These are phyloP conservation scores for Manihot esculenta DNA, from an alignment of 441 rosid species.

Conservation along the genomic window DNA sequence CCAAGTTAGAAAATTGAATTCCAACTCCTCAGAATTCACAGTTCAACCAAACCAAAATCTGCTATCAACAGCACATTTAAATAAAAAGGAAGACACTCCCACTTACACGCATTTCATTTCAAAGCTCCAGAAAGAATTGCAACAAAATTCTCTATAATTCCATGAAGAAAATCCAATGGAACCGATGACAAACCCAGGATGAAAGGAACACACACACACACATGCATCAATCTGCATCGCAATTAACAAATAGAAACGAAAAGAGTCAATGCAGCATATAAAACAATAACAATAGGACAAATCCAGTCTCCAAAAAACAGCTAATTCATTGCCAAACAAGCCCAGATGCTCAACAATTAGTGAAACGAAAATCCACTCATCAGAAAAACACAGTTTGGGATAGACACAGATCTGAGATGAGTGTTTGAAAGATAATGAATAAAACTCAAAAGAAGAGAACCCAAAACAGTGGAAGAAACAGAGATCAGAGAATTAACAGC, in stretches of 20 bases:
- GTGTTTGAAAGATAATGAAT: not conserved
- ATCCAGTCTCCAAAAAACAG: not conserved
- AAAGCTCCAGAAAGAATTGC: conserved; percentile 20
- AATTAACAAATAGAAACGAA: not conserved
- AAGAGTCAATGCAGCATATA: conserved; percentile 2
- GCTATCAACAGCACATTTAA: conserved; percentile 15
- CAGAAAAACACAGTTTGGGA: not conserved
- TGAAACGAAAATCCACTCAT: not conserved
- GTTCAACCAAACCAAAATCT: conserved; percentile 9
- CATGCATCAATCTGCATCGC: conserved; percentile 31
- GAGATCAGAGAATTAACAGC: not conserved
- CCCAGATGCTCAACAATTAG: not conserved
- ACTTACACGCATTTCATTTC: conserved; percentile 8
- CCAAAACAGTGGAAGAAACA: not conserved
- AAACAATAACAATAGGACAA: not conserved
- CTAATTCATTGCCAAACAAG: conserved; percentile 1
- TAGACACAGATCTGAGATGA: conserved; percentile 16
- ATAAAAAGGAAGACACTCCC: not conserved
- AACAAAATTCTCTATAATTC: conserved; percentile 11
- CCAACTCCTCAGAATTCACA: conserved; percentile 23
- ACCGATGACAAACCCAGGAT: conserved; percentile 14
- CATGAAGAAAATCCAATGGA: conserved; percentile 8
- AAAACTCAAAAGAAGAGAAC: not conserved
- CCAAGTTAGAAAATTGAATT: conserved; percentile 12
- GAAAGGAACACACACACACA: not conserved